A percentile compares a stretch with the other conserved stretches of the same genome.
Evolutionary conservation across 768 basidiomycete species (phyloP).

Genomic region (Lactifluus subvellereus): DNA sequence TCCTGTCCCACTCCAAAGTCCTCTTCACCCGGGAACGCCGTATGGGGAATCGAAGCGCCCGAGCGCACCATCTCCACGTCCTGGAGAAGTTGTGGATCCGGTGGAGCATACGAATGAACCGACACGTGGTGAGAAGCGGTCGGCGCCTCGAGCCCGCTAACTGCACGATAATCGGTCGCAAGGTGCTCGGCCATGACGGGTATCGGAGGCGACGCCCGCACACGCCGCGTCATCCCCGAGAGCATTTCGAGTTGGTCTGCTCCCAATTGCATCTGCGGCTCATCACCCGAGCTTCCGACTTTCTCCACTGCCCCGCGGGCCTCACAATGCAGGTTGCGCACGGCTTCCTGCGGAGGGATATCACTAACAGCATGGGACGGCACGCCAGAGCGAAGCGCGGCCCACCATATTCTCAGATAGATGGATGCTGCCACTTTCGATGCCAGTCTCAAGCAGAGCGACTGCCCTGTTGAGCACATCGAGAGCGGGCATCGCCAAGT

Average conservation of each 20-base stretch:
- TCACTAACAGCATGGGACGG: neutral
- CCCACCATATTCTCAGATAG: constrained; percentile 26
- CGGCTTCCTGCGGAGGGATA: constrained; percentile 26
- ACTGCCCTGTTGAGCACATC: constrained; percentile 33
- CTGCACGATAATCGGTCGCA: constrained; percentile 14
- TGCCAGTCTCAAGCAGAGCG: constrained; percentile 31
- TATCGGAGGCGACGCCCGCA: constrained; percentile 1
- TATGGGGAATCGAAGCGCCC: constrained; percentile 7
- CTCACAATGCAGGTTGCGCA: constrained; percentile 30
- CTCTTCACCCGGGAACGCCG: constrained; percentile 19
- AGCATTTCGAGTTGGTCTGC: constrained; percentile 32
- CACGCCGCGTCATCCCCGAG: constrained; percentile 31
- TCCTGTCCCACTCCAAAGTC: constrained; percentile 7
- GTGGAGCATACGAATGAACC: constrained; percentile 29
- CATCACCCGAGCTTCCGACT: constrained; percentile 11
- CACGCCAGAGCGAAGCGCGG: neutral
- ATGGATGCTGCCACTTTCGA: constrained; percentile 26
- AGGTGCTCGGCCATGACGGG: constrained; percentile 3
- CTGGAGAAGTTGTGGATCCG: constrained; percentile 25
- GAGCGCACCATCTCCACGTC: constrained; percentile 19
- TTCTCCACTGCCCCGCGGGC: constrained; percentile 30
- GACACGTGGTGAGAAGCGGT: constrained; percentile 29
- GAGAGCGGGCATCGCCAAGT: constrained; percentile 34
- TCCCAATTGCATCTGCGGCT: constrained; percentile 15
- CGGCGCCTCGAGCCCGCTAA: constrained; percentile 15